A percentile compares a stretch with the other conserved stretches of the same genome.
Evolutionary conservation across 768 basidiomycete species (phyloP).

Genomic region (Mycena vitilis): DNA sequence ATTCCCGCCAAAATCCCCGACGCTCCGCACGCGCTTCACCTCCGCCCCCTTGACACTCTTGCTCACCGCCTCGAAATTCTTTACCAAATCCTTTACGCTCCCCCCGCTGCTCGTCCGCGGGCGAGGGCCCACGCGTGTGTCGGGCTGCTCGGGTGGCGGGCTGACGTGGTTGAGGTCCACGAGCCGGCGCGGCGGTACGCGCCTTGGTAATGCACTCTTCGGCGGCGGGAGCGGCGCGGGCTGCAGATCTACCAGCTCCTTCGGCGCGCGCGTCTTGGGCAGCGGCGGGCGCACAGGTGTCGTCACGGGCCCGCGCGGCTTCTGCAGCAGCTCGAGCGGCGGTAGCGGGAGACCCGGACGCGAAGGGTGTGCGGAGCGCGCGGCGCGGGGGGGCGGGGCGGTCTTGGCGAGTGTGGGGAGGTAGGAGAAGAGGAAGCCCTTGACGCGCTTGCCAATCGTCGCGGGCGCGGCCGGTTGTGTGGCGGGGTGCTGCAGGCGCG

Average conservation of each 20-base stretch:
- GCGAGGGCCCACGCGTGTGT: slow-evolving; percentile 45
- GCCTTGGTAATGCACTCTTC: slow-evolving; percentile 57
- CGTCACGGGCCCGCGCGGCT: slow-evolving; percentile 63
- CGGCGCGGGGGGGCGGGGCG: slow-evolving; percentile 39
- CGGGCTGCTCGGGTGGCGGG: slow-evolving; percentile 44
- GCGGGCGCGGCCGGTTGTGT: slow-evolving; percentile 37
- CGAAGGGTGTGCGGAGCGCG: slow-evolving; percentile 26
- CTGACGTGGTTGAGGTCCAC: slow-evolving; percentile 66
- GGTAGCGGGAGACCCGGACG: slow-evolving; percentile 65
- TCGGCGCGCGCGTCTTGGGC: slow-evolving; percentile 63
- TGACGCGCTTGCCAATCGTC: slow-evolving; percentile 63
- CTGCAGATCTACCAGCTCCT: slow-evolving; percentile 73
- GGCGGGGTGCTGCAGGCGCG: slow-evolving; percentile 1
- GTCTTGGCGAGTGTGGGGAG: slow-evolving; percentile 62
- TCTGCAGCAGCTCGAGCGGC: slow-evolving; percentile 62
- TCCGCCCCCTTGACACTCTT: slow-evolving; percentile 39
- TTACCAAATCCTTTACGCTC: slow-evolving; percentile 80
- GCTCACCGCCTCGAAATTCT: slow-evolving; percentile 65
- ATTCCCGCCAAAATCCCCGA: slow-evolving; percentile 47
- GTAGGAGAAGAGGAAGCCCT: slow-evolving; percentile 71
- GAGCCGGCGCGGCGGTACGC: slow-evolving; percentile 55
- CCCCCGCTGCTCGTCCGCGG: slow-evolving; percentile 72
- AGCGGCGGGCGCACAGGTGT: slow-evolving; percentile 68
- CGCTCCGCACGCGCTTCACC: slow-evolving; percentile 50
- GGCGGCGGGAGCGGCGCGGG: slow-evolving; percentile 59